Base-by-base conservation (phyloP, 192 early-diverging fungal species). In the Linnemannia exigua region DNA sequence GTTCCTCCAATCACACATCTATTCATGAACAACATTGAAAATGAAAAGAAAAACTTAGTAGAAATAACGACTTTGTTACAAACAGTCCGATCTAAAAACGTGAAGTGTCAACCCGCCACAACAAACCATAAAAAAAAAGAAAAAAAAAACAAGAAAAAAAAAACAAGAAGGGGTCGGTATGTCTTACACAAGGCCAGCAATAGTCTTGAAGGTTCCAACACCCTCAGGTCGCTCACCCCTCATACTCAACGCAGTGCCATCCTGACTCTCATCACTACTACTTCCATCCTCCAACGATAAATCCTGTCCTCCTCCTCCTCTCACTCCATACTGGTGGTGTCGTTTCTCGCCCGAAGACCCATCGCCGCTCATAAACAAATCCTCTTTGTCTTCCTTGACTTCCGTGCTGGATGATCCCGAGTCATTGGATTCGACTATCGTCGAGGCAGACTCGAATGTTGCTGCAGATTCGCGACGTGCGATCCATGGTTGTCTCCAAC, bases 1-100 rank as follows among this genome's bases (percentile, higher is more conserved):
- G 88, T 89, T 33, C 93, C 93, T 17, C 77, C 94, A 54, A 94
- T 82, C 4, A 93, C 89, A 80, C 94, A 95, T 2, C 82, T 84
- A 70, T 6, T 6, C 36, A 37, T 28, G 33, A 72, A 48, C 47
- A 36, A 2, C 20, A 73, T 20, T 28, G 31, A 44, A 68, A 58
- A 72, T 20, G 70, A 38, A 71, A 61, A 54, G 61, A 66, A 52
- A 76, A 41, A 69, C n/a, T n/a, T n/a, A n/a, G n/a, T n/a, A n/a
- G n/a, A n/a, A n/a, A n/a, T n/a, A n/a, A n/a, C n/a, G n/a, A n/a
- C n/a, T n/a, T n/a, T n/a, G n/a, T n/a, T n/a, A n/a, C n/a, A n/a
- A n/a, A n/a, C n/a, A n/a, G n/a, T n/a, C n/a, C n/a, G n/a, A n/a
- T n/a, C n/a, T n/a, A n/a, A n/a, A n/a, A n/a, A n/a, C n/a, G n/a